These are phyloP conservation scores for Corylus heterophylla DNA, from an alignment of 306 rosid genomes.

Conservation along the genomic window DNA sequence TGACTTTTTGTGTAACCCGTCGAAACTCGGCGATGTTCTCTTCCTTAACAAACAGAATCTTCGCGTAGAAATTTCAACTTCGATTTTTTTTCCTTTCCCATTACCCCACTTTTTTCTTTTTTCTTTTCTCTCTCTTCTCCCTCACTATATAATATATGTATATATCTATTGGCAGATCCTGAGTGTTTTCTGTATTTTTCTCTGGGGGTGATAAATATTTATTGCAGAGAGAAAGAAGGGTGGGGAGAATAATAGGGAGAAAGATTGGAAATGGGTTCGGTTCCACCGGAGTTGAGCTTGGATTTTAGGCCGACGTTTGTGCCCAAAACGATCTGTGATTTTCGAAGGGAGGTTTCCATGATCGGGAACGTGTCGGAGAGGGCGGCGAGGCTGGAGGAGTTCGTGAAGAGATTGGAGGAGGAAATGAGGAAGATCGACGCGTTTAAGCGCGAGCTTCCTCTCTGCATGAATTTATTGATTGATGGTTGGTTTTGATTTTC, in stretches of 20 bases:
- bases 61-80: slow-evolving; percentile 37
- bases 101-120: not conserved
- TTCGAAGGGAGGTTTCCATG: slow-evolving; percentile 53
- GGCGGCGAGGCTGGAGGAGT: slow-evolving; percentile 46
- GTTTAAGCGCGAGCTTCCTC: slow-evolving; percentile 93
- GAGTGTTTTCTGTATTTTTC: not conserved
- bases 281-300: slow-evolving; percentile 78
- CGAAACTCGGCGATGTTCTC: slow-evolving; percentile 32
- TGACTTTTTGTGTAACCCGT: slow-evolving; percentile 34
- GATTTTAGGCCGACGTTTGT: slow-evolving; percentile 63
- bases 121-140: slow-evolving; percentile 3
- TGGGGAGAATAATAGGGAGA: slow-evolving; percentile 18
- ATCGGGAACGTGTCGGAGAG: slow-evolving; percentile 40
- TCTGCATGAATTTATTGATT: slow-evolving; percentile 73
- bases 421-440: slow-evolving; percentile 88
- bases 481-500: slow-evolving; percentile 57
- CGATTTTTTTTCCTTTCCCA: slow-evolving; percentile 7
- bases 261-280: slow-evolving; percentile 59
- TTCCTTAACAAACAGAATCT: slow-evolving; percentile 49
- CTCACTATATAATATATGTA: not conserved
- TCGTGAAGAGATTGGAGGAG: slow-evolving; percentile 55
- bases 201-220: not conserved
- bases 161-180: slow-evolving; percentile 19
- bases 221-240: no score
- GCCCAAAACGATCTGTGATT: slow-evolving; percentile 70